A percentile compares a stretch with the other conserved stretches of the same genome.
Conservation (phyloP, 1,139 yeast genomes). For the Yarrowia galli region DNA sequence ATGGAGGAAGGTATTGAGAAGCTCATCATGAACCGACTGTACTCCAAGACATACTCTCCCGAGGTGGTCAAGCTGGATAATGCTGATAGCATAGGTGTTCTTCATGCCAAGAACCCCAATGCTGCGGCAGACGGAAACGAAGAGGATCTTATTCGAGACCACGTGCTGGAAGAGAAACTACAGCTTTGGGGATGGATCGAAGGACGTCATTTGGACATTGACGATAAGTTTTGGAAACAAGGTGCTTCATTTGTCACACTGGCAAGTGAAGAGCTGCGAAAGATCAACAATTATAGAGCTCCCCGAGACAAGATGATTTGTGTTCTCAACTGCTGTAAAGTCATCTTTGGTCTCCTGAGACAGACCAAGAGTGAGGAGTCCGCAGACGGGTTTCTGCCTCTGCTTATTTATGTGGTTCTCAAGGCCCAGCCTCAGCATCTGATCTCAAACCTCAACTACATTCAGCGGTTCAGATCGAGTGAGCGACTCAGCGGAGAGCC, state of each 20-base stretch:
- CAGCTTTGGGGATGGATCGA: slow-evolving; percentile 76
- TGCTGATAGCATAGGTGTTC: slow-evolving; percentile 19
- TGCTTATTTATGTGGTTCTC: slow-evolving; percentile 78
- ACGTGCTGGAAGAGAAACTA: slow-evolving; percentile 61
- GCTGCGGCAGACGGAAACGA: slow-evolving; percentile 58
- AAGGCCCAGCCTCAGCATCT: slow-evolving; percentile 69
- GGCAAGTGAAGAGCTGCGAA: slow-evolving; percentile 72
- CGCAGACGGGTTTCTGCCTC: slow-evolving; percentile 92
- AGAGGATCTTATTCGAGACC: slow-evolving; percentile 71
- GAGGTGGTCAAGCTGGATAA: slow-evolving; percentile 55
- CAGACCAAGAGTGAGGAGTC: slow-evolving; percentile 73
- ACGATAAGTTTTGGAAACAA: slow-evolving; percentile 55
- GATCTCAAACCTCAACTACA: slow-evolving; percentile 80
- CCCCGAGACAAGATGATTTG: slow-evolving; percentile 96
- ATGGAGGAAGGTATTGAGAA: slow-evolving; percentile 93
- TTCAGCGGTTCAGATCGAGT: slow-evolving; percentile 79
- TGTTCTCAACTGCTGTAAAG: slow-evolving; percentile 87
- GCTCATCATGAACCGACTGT: slow-evolving; percentile 85
- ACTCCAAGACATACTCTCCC: slow-evolving; percentile 82
- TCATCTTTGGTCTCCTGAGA: slow-evolving; percentile 83
- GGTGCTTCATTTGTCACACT: slow-evolving; percentile 69
- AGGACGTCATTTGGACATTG: slow-evolving; percentile 82
- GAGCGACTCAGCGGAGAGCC: slow-evolving; percentile 86
- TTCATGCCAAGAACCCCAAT: slow-evolving; percentile 46
- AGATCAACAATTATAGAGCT: slow-evolving; percentile 83